Evolutionary conservation across 306 rosid species (phyloP).

Genomic region (Quercus dentata): DNA sequence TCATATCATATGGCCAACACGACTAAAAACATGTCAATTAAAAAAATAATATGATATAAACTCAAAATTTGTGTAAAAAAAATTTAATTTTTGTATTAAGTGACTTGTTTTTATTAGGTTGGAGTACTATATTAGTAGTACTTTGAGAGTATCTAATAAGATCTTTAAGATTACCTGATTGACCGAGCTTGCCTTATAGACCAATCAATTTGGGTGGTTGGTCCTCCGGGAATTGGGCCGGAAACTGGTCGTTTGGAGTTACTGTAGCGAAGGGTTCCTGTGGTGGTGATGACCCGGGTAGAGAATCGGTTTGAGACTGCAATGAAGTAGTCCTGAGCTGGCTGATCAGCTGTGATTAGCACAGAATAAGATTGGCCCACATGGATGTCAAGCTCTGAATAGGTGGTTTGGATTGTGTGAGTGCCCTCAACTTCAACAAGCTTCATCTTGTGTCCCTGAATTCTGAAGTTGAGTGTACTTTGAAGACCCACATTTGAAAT

Average conservation of each 20-base stretch:
- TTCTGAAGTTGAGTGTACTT: slow-evolving; percentile 76
- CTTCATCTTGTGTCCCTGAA: slow-evolving; percentile 70
- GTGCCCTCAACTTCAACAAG: slow-evolving; percentile 95
- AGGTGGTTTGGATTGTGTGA: slow-evolving; percentile 75
- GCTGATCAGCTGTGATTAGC: slow-evolving; percentile 78
- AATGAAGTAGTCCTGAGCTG: slow-evolving; percentile 67
- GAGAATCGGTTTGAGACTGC: slow-evolving; percentile 74
- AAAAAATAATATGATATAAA: too few species aligned
- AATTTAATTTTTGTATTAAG: too few species aligned
- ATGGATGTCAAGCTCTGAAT: slow-evolving; percentile 78
- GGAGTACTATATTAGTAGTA: too few species aligned
- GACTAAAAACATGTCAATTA: too few species aligned
- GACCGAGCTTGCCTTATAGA: slow-evolving; percentile 80
- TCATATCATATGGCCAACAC: too few species aligned
- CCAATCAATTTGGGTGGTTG: slow-evolving; percentile 65
- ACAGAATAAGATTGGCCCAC: slow-evolving; percentile 91
- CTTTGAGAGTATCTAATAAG: too few species aligned
- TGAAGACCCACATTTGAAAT: slow-evolving; percentile 84
- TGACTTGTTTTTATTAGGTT: too few species aligned
- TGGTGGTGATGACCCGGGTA: slow-evolving; percentile 39
- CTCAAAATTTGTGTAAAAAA: too few species aligned
- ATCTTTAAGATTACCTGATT: slow-evolving; percentile 40
- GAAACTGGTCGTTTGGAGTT: slow-evolving; percentile 54
- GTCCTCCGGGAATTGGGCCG: slow-evolving; percentile 68
- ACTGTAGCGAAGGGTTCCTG: slow-evolving; percentile 64